Evolutionary conservation across 2,329 filamentous ascomycete species (phyloP).

Genomic region (Phaeomoniella chlamydospora): DNA sequence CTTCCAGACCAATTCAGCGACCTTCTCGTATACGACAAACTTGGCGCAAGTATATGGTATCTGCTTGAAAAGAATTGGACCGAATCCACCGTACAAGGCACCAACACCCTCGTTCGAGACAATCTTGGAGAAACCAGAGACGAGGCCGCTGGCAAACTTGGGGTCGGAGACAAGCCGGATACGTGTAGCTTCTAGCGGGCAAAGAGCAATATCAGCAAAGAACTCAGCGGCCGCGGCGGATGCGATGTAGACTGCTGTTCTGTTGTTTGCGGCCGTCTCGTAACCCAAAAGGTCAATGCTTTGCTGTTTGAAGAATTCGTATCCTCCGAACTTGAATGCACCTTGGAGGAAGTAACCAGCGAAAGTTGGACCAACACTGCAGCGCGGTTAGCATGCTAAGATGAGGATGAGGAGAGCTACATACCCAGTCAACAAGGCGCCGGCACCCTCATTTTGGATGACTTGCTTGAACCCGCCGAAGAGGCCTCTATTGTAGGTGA

Average conservation of each 20-base stretch:
- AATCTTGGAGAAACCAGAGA: conserved; percentile 73
- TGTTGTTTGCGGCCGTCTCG: conserved; percentile 64
- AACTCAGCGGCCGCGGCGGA: conserved; percentile 47
- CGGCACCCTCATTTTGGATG: conserved; percentile 69
- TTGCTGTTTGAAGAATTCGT: conserved; percentile 94
- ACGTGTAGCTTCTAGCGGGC: conserved; percentile 84
- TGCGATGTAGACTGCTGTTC: conserved; percentile 67
- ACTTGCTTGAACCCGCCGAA: conserved; percentile 79
- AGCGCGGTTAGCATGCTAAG: background rate
- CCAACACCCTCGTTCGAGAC: conserved; percentile 66
- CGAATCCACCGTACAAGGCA: conserved; percentile 85
- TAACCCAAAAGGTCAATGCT: conserved; percentile 66
- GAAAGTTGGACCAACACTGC: conserved; percentile 60
- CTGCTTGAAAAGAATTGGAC: conserved; percentile 77
- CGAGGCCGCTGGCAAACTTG: conserved; percentile 65
- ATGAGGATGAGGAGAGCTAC: background rate
- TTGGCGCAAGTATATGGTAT: conserved; percentile 91
- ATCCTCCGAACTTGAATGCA: conserved; percentile 86
- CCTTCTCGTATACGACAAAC: conserved; percentile 89
- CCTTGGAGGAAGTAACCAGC: conserved; percentile 92
- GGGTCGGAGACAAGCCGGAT: conserved; percentile 86
- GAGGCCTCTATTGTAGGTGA: conserved; percentile 76
- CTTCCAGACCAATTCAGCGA: conserved; percentile 58
- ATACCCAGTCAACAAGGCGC: conserved; percentile 63
- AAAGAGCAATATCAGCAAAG: conserved; percentile 55